Conservation (phyloP, 352 stramenopile species). For the Phytopythium delawarense region DNA sequence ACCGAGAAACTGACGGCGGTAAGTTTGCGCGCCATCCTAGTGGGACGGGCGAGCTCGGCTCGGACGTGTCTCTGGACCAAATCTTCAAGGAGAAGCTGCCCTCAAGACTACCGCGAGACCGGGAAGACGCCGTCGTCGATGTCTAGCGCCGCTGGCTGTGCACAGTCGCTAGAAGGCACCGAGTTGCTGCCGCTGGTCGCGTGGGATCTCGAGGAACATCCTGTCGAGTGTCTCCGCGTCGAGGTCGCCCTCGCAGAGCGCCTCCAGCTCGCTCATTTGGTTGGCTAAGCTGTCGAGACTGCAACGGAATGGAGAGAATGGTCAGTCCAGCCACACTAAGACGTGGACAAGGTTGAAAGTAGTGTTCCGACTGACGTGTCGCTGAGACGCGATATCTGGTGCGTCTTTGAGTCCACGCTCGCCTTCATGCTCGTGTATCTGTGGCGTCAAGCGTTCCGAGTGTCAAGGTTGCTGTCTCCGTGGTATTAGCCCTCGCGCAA, state of each 20-base stretch:
- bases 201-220: slow-evolving; percentile 44
- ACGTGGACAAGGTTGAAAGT: not conserved
- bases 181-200: slow-evolving; percentile 2
- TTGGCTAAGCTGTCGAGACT: slow-evolving; percentile 9
- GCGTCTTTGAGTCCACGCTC: not conserved
- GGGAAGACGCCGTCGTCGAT: slow-evolving; percentile 68
- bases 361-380: not conserved
- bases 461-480: not conserved
- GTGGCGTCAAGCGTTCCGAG: not conserved
- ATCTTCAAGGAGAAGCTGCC: slow-evolving; percentile 77
- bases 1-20: slow-evolving; percentile 32
- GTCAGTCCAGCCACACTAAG: not conserved
- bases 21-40: not conserved
- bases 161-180: slow-evolving; percentile 2
- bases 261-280: slow-evolving; percentile 29
- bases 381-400: not conserved
- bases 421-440: slow-evolving; percentile 3
- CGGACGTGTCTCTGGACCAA: slow-evolving; percentile 46
- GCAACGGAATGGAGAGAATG: not conserved
- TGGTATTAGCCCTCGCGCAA: not conserved
- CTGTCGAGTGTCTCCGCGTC: slow-evolving; percentile 34
- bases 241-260: slow-evolving; percentile 31
- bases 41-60: not conserved
- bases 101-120: slow-evolving; percentile 56
- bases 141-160: slow-evolving; percentile 25